Evolutionary conservation across 495 filamentous ascomycete species (phyloP), one percentile per base, ranked within the genome.

Genomic region (Podospora bellae-mahoneyi): DNA sequence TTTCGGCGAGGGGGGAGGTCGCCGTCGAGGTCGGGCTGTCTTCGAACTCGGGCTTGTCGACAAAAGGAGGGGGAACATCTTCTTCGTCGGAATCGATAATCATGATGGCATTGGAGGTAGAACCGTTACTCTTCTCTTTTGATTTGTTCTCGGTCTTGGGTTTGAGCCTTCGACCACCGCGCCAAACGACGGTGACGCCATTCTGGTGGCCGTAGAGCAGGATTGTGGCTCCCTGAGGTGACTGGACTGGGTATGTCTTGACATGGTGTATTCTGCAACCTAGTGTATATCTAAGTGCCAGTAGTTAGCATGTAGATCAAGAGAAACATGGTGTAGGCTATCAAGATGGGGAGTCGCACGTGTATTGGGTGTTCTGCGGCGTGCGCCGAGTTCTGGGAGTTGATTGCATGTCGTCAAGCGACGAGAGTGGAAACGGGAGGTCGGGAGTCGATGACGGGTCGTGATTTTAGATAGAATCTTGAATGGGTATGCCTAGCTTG

Each of bases 71-170:
- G 7, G 70, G 18, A 4, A 77, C 64, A 13, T 79, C 77, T 60
- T 94, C 92, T 44, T 94, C 91, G 68, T 95, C 91, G 0, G 91
- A 93, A 74, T 92, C 90, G 55, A 92, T 85, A 53, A 92, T 84
- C 86, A 95, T 92, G 34, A 94, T 81, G 2, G 84, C 81, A 73
- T 92, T 88, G 20, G 80, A 78, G 32, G 60, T 70, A 0, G 74
- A 68, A 16, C 82, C 82, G 68, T 84, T 85, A 7, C 73, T 78
- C 39, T 79, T 79, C 5, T 79, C 81, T 16, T 48, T 48, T 10
- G 39, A 10, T 13, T 48, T 48, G 20, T 76, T 79, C 16, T 64
- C 61, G 4, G 77, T 59, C 19, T 74, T 74, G 55, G 23, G 60
- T 64, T 90, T 89, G 67, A 92, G 87, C 20, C 83, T 79, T 30